These are phyloP conservation scores for Leishmania lainsoni DNA, from an alignment of 208 protist genomes.

Conservation along the genomic window DNA sequence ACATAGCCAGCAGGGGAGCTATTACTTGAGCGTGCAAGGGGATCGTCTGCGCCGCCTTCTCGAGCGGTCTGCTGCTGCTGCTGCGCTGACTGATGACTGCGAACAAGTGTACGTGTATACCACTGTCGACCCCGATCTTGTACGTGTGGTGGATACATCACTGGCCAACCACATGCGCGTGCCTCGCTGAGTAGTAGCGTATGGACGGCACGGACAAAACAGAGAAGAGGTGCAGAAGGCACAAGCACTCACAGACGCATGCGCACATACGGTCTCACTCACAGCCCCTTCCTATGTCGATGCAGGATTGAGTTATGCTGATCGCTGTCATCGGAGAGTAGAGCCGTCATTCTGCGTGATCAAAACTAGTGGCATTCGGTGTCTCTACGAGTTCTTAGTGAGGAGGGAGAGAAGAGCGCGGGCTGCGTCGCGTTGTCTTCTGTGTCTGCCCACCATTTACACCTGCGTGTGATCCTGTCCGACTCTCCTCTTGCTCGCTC, in stretches of 20 bases:
- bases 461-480: neutral
- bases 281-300: neutral
- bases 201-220: neutral
- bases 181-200: neutral
- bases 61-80: neutral
- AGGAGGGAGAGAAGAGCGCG: neutral
- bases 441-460: neutral
- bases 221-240: neutral
- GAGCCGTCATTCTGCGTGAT: neutral
- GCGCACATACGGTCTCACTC: neutral
- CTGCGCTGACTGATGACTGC: neutral
- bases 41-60: constrained; percentile 6
- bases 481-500: neutral
- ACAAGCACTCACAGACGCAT: constrained; percentile 1
- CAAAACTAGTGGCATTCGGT: neutral
- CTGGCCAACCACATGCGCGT: neutral
- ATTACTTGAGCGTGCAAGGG: constrained; percentile 1
- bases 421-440: neutral
- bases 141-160: neutral
- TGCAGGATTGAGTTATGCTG: neutral
- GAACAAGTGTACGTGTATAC: constrained; percentile 11
- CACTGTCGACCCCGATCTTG: constrained; percentile 7
- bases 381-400: neutral
- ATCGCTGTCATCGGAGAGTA: neutral
- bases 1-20: neutral